Percentiles rank a stretch among this genome's conserved stretches.
phyloP scores from a whole-genome alignment of 371 early-diverging fungal species.

The Funneliformis caledonium region DNA sequence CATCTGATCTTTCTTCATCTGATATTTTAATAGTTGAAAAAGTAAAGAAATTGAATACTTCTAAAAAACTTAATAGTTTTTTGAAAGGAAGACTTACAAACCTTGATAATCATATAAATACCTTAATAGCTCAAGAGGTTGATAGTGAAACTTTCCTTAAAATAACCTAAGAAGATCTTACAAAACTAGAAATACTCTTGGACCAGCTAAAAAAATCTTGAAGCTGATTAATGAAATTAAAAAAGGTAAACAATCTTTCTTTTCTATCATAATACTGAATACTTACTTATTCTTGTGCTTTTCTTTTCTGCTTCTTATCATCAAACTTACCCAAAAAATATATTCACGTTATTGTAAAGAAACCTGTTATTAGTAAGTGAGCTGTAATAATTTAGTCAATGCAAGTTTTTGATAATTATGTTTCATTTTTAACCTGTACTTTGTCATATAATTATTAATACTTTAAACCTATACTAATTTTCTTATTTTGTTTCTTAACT shows the following conservation, averaged over 20 bases:
- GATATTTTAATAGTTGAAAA: not conserved
- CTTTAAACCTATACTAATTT: no score
- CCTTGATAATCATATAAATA: conserved; percentile 20
- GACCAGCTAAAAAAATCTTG: not conserved
- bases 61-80: conserved; percentile 19
- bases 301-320: conserved; percentile 12
- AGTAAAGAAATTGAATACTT: not conserved
- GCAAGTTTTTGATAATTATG: no score
- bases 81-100: conserved; percentile 4
- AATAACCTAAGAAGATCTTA: not conserved
- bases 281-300: conserved; percentile 29
- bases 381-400: no score
- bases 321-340: conserved; percentile 4
- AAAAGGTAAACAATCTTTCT: not conserved
- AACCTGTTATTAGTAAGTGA: no score
- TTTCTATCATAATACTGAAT: conserved; percentile 12
- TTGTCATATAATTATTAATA: no score
- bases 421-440: no score
- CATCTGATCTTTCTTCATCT: not conserved
- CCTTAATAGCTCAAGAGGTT: conserved; percentile 10
- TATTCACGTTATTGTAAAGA: conserved; percentile 11
- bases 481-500: no score
- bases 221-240: not conserved
- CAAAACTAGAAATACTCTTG: not conserved
- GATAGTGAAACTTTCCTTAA: not conserved